These are phyloP conservation scores for Ophiostoma ulmi DNA, from an alignment of 2,329 filamentous ascomycete species.

Conservation along the genomic window DNA sequence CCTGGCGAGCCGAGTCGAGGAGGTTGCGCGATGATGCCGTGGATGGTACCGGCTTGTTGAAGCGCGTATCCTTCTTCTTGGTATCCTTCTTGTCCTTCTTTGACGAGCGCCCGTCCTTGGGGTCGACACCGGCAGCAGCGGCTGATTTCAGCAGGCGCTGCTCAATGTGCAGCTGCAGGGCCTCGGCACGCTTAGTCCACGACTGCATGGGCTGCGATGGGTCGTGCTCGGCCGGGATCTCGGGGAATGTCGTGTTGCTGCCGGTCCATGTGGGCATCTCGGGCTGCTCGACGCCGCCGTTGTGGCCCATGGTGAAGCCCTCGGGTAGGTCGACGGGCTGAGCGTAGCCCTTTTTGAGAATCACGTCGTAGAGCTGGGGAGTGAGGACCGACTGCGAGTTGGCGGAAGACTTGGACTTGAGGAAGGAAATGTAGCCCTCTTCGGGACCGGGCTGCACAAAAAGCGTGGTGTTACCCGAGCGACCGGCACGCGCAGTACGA, in stretches of 20 bases:
- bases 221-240: conserved; percentile 37
- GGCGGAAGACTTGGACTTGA: conserved; percentile 40
- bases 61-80: conserved; percentile 13
- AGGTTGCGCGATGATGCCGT: conserved; percentile 44
- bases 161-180: conserved; percentile 55
- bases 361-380: conserved; percentile 48
- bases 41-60: not conserved
- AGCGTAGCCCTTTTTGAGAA: conserved; percentile 62
- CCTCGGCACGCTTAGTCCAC: conserved; percentile 46
- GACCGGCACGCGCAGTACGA: conserved; percentile 87
- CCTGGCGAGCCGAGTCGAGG: conserved; percentile 75
- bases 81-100: conserved; percentile 16
- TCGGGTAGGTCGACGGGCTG: conserved; percentile 56
- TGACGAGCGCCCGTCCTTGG: conserved; percentile 26
- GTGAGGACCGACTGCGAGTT: conserved; percentile 42
- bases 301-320: conserved; percentile 42
- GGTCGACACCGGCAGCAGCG: conserved; percentile 8
- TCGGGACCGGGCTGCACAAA: conserved; percentile 89
- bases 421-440: conserved; percentile 78
- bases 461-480: conserved; percentile 77
- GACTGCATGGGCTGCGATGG: conserved; percentile 35
- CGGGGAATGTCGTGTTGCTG: conserved; percentile 5
- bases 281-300: conserved; percentile 57
- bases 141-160: conserved; percentile 46
- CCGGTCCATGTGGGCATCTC: conserved; percentile 31